Conservation (phyloP, 1,284 basidiomycete genomes). For the Pseudozyma thailandica region DNA sequence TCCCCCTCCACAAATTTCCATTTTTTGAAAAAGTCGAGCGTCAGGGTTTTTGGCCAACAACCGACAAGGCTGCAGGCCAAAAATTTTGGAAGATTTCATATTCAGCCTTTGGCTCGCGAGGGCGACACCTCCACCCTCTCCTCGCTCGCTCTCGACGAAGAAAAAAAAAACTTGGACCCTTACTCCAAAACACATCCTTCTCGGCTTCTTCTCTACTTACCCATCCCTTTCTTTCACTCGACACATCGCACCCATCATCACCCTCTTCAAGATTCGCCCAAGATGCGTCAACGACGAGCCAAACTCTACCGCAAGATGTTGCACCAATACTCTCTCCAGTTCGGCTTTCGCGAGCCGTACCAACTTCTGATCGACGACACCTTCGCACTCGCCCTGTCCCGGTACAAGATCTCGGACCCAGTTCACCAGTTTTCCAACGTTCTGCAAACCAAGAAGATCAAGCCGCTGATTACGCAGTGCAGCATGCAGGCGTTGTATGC, state of each 20-base stretch:
- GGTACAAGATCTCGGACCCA: conserved; percentile 51
- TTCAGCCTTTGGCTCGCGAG: neutral
- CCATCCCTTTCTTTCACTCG: neutral
- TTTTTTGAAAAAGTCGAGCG: neutral
- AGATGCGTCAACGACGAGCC: conserved; percentile 65
- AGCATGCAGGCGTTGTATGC: conserved; percentile 65
- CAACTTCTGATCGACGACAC: conserved; percentile 64
- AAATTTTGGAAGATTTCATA: conserved; percentile 20
- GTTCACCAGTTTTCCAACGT: conserved; percentile 49
- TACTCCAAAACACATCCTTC: conserved; percentile 1
- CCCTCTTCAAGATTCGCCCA: conserved; percentile 1
- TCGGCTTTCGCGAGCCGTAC: conserved; percentile 64
- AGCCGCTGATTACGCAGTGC: conserved; percentile 66
- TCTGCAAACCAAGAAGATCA: conserved; percentile 56
- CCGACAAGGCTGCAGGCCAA: neutral
- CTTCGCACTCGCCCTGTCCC: conserved; percentile 54
- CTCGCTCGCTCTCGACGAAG: neutral
- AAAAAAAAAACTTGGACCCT: conserved; percentile 11
- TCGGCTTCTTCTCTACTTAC: neutral
- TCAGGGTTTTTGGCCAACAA: no score
- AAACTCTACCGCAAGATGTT: conserved; percentile 64
- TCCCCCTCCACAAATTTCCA: neutral
- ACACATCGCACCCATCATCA: neutral
- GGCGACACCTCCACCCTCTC: conserved; percentile 5
- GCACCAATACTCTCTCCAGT: conserved; percentile 61